Conservation (phyloP, 2,329 filamentous ascomycete species). For the Orbilia quercus region DNA sequence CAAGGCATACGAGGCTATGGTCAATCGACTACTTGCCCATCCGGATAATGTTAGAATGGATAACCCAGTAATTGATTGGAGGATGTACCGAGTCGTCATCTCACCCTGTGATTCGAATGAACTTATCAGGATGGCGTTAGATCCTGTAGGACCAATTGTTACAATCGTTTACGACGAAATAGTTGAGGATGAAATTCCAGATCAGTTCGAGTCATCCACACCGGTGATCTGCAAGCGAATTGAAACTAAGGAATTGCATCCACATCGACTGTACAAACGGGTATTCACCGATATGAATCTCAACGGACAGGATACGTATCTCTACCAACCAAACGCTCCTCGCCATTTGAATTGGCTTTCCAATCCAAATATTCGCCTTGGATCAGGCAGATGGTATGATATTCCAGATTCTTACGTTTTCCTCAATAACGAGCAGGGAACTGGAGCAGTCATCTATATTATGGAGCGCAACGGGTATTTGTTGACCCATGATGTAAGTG, state of each 20-base stretch:
- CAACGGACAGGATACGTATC: slow-evolving; percentile 11
- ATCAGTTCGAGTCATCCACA: not conserved
- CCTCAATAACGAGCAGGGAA: slow-evolving; percentile 5
- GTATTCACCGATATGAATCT: slow-evolving; percentile 15
- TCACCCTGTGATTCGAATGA: slow-evolving; percentile 7
- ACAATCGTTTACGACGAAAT: slow-evolving; percentile 31
- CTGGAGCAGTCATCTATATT: slow-evolving; percentile 8
- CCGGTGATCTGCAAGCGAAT: slow-evolving; percentile 1
- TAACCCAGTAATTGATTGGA: slow-evolving; percentile 15
- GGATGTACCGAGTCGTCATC: slow-evolving; percentile 23
- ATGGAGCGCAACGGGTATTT: slow-evolving; percentile 4
- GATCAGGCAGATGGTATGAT: slow-evolving; percentile 24
- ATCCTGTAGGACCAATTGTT: not conserved
- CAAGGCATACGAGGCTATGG: slow-evolving; percentile 28
- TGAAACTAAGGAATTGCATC: slow-evolving; percentile 7
- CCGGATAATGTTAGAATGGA: slow-evolving; percentile 24
- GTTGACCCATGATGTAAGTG: slow-evolving; percentile 13
- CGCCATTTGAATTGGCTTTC: slow-evolving; percentile 25
- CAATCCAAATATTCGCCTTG: slow-evolving; percentile 14
- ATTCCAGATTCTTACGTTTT: slow-evolving; percentile 24
- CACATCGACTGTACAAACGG: slow-evolving; percentile 13
- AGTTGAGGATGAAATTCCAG: not conserved
- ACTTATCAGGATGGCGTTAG: not conserved
- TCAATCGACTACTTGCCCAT: slow-evolving; percentile 6
- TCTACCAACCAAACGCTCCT: slow-evolving; percentile 11